Evolutionary conservation across 148 eudicot genomes (phyloP).

Genomic region (Camellia granthamiana): DNA sequence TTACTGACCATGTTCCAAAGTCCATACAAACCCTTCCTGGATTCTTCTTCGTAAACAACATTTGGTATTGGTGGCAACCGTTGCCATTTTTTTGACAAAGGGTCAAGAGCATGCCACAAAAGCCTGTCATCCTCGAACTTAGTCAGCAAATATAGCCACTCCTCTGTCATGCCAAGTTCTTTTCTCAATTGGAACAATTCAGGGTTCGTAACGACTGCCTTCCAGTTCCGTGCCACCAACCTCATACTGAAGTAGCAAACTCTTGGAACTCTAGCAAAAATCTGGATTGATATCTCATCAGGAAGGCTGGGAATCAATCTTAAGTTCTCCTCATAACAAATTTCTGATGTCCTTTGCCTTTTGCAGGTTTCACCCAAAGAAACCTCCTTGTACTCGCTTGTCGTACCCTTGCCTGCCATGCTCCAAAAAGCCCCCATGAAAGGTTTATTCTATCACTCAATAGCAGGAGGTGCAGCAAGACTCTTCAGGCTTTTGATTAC

Average conservation of each 20-base stretch:
- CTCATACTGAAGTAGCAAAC: conserved; percentile 46
- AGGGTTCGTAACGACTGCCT: conserved; percentile 50
- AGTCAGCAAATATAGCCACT: conserved; percentile 75
- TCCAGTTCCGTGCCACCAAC: conserved; percentile 79
- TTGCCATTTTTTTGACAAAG: conserved; percentile 66
- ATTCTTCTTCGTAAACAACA: conserved; percentile 38
- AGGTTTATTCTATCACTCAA: neutral
- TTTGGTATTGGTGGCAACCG: conserved; percentile 75
- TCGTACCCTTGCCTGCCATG: neutral
- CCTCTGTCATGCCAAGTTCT: conserved; percentile 77
- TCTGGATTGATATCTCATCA: conserved; percentile 84
- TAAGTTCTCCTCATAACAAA: conserved; percentile 49
- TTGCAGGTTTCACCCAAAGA: conserved; percentile 44
- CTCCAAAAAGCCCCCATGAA: conserved; percentile 15
- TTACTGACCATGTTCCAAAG: conserved; percentile 56
- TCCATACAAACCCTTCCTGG: conserved; percentile 39
- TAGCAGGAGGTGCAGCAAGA: neutral
- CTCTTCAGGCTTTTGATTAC: neutral
- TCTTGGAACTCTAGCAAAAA: conserved; percentile 86
- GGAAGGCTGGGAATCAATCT: conserved; percentile 85
- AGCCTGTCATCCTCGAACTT: conserved; percentile 52
- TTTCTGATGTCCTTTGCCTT: conserved; percentile 55
- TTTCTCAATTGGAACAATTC: conserved; percentile 59
- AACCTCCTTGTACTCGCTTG: conserved; percentile 26
- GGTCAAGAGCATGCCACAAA: conserved; percentile 82